Evolutionary conservation across 345 rosid species (phyloP), one percentile per base, ranked within the genome.

Genomic region (Moringa oleifera): DNA sequence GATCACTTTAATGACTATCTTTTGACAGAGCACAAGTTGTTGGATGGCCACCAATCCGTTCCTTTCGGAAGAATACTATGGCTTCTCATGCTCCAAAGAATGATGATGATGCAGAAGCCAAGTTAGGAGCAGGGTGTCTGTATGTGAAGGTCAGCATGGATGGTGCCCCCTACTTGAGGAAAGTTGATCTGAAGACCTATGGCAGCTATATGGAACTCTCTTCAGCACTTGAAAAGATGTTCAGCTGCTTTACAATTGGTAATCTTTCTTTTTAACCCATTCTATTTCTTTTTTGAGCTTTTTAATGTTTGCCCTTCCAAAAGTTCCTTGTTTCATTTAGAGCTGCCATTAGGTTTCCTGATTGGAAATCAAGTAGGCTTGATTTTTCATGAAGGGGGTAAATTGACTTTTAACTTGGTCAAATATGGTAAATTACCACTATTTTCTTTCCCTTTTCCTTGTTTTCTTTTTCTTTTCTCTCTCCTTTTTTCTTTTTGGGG

Each of bases 41-140:
- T 46, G 96, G 96, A 58, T 89, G 96, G 96, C 96, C 92, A 64
- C 96, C 96, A 16, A 76, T 88, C 58, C 77, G 96, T 49, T 81
- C 90, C 51, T 84, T 77, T 68, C 70, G 96, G 70, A 88, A 84
- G 82, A 84, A 86, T 69, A 66, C 85, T 57, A 77, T 86, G 96
- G 83, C 83, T 70, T 71, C 90, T 62, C 76, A 79, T 18, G 62
- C 85, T 67, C 68, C 74, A 24, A 87, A 77, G 72, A 75, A 61
- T 53, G 81, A 73, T 25, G 77, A 80, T 31, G 78, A 73, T 20
- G 65, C 59, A 54, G 82, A 78, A 68, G 72, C 73, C 23, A 86
- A 77, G 74, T 41, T 68, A 19, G 79, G 84, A 74, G 51, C 78
- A 21, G 85, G 77, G 53, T 80, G 85, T 70, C 71, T 82, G 54